These are phyloP conservation scores for Leccinum solheimii DNA, from an alignment of 1,284 basidiomycete genomes.

Conservation along the genomic window DNA sequence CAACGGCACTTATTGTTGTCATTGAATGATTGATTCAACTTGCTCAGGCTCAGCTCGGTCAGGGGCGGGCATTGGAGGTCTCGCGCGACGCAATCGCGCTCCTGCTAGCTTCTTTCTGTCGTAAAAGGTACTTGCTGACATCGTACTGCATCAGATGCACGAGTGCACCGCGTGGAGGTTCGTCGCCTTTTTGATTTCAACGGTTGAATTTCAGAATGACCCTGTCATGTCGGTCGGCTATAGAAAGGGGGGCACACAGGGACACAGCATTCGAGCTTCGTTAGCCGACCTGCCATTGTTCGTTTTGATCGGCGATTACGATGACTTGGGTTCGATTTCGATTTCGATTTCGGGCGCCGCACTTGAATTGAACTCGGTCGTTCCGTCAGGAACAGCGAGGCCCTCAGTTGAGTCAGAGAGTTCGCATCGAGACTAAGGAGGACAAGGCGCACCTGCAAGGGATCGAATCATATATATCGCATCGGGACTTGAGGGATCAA, in stretches of 20 bases:
- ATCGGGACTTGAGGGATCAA: neutral
- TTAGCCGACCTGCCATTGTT: neutral
- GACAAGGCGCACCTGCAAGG: too few relatives aligned
- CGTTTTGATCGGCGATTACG: neutral
- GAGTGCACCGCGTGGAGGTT: neutral
- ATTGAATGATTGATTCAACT: neutral
- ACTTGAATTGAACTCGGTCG: neutral
- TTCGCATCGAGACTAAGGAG: neutral
- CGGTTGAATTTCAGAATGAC: neutral
- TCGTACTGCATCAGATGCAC: neutral
- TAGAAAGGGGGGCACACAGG: neutral
- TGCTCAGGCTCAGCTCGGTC: neutral
- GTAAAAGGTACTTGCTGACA: neutral
- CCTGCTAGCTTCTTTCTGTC: neutral
- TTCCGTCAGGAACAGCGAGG: neutral
- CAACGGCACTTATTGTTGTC: neutral
- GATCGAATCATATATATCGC: too few relatives aligned
- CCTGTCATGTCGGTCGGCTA: neutral
- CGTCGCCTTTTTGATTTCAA: neutral
- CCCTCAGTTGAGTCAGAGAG: neutral
- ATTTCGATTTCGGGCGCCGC: neutral
- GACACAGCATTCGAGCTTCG: neutral
- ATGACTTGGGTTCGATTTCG: neutral
- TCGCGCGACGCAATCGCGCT: neutral
- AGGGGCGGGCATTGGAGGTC: neutral